Evolutionary conservation across 352 stramenopile genomes (phyloP), one percentile per base, ranked within the genome.

Genomic region (Pythium biforme): DNA sequence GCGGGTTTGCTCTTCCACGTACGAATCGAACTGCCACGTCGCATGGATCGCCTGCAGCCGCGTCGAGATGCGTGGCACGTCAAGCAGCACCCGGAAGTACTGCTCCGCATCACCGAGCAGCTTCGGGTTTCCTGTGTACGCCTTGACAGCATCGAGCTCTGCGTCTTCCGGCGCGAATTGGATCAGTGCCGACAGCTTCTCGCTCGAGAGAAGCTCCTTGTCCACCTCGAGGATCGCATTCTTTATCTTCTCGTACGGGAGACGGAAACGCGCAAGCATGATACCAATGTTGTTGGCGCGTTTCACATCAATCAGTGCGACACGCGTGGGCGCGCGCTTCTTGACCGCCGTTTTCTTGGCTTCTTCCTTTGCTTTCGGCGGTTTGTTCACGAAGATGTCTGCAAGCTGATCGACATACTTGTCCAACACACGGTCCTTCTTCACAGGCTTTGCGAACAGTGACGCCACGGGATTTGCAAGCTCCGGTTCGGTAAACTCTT

Each of bases 281-380:
- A 94, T 94, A 53, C 85, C 85, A 39, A 94, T 92, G 37, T 94
- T 94, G 72, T 92, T 94, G 8, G 85, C 85, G 17, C 85, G 78
- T 58, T 94, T 94, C 5, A 83, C 78, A 40, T 94, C 85, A 63
- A 94, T 92, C 27, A 94, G 64, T 0, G 83, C 85, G 34, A 94
- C 77, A 20, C 86, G 81, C 12, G 86, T 92, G 0, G 83, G 80
- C 14, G 79, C 78, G 69, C 80, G 71, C 27, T 75, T 73, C 67
- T 91, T 92, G 2, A 56, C 48, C 1, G 43, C 39, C 2, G 61
- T 69, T 48, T 89, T 85, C 33, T 83, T 84, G 14, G 77, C 74
- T 1, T 66, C 52, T 10, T 66, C 79, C 53, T 85, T 89, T 1
- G 73, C 59, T 59, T 89, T 90, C 3, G 73, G 50, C 6, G 81